These are phyloP conservation scores for Coprinellus micaceus DNA, from an alignment of 768 basidiomycete genomes.

Conservation along the genomic window DNA sequence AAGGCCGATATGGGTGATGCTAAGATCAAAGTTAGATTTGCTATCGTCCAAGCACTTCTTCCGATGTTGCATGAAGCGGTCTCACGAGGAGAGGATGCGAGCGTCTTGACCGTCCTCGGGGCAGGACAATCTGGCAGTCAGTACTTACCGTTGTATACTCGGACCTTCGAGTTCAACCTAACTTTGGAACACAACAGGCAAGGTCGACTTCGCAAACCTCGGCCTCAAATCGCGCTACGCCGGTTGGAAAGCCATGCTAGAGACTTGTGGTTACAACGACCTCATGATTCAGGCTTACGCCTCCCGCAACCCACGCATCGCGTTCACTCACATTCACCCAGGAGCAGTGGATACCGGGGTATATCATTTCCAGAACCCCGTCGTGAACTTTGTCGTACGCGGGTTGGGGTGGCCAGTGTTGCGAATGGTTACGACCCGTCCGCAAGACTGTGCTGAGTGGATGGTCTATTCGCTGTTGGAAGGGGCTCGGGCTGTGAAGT, in stretches of 20 bases:
- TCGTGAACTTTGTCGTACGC: not conserved
- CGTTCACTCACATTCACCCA: not conserved
- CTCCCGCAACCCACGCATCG: not conserved
- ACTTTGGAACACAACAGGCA: too few species aligned
- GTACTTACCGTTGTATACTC: too few species aligned
- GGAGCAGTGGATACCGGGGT: not conserved
- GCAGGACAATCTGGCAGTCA: slow-evolving; percentile 28
- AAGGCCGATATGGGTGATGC: too few species aligned
- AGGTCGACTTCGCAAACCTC: slow-evolving; percentile 26
- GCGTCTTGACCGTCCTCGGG: slow-evolving; percentile 43
- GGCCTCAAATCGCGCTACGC: slow-evolving; percentile 24
- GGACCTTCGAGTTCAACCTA: too few species aligned
- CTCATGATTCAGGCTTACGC: slow-evolving; percentile 19
- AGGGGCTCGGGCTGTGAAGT: not conserved
- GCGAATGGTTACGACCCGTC: not conserved
- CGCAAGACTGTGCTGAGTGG: not conserved
- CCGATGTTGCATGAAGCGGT: too few species aligned
- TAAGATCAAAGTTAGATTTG: too few species aligned
- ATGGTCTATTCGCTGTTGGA: not conserved
- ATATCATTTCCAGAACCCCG: not conserved
- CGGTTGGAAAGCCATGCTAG: slow-evolving; percentile 20
- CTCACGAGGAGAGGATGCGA: too few species aligned
- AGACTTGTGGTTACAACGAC: slow-evolving; percentile 31
- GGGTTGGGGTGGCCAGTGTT: not conserved
- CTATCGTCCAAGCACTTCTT: too few species aligned